Evolutionary conservation across 2,329 filamentous ascomycete genomes (phyloP).

Genomic region (Aspergillus ustus): DNA sequence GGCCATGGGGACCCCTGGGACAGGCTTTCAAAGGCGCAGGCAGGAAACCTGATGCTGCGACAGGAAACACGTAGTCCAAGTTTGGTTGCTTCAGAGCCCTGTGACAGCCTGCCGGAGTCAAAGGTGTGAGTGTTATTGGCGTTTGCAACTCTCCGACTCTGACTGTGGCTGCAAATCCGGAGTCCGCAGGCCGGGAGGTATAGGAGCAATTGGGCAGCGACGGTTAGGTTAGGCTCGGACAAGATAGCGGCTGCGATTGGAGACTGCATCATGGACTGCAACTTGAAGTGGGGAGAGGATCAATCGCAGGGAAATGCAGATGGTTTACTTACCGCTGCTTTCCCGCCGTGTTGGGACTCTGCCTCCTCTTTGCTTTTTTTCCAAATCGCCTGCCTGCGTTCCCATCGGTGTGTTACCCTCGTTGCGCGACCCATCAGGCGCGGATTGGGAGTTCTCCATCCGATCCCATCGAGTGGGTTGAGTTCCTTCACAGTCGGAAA

Average conservation of each 20-base stretch:
- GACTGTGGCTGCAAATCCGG: slow-evolving; percentile 1
- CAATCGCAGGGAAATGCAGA: slow-evolving; percentile 1
- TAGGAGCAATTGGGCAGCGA: slow-evolving; percentile 13
- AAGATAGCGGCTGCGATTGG: not conserved
- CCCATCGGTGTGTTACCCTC: not conserved
- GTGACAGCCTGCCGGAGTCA: slow-evolving; percentile 12
- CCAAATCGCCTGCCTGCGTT: not conserved
- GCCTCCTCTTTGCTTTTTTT: not conserved
- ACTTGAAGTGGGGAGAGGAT: not conserved
- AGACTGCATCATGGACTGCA: not conserved
- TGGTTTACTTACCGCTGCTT: slow-evolving; percentile 11
- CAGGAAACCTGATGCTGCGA: slow-evolving; percentile 7
- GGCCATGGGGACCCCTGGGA: not conserved
- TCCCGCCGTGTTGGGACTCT: slow-evolving; percentile 3
- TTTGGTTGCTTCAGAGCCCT: not conserved
- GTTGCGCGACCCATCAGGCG: not conserved
- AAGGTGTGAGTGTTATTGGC: slow-evolving; percentile 6
- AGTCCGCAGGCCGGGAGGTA: not conserved
- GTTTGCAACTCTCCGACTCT: not conserved
- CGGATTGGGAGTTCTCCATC: not conserved
- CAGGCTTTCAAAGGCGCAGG: slow-evolving; percentile 4
- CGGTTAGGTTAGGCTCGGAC: not conserved
- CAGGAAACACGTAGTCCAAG: slow-evolving; percentile 12
- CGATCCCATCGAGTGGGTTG: not conserved
- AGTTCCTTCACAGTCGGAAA: slow-evolving; percentile 3